phyloP scores from a whole-genome alignment of 1,284 basidiomycete species.

The Neonothopanus nambi region DNA sequence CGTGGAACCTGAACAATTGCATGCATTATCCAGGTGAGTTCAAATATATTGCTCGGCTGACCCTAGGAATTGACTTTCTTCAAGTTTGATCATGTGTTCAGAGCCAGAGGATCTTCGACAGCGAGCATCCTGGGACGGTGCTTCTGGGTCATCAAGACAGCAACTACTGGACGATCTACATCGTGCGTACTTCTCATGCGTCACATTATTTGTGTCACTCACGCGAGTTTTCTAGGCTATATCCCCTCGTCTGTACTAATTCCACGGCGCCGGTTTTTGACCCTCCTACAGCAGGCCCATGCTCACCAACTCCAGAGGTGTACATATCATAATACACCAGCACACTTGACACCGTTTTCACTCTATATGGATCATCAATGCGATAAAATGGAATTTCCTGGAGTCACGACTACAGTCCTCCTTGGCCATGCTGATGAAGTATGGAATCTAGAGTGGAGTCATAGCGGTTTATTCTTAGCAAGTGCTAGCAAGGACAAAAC shows the following conservation, averaged over 20 bases:
- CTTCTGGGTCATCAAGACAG: constrained; percentile 75
- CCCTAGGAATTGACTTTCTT: constrained; percentile 8
- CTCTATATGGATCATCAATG: constrained; percentile 87
- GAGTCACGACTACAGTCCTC: constrained; percentile 80
- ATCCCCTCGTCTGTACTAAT: constrained; percentile 93
- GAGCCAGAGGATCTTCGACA: constrained; percentile 82
- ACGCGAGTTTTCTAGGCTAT: constrained; percentile 52
- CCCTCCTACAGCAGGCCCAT: constrained; percentile 85
- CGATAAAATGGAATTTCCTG: constrained; percentile 81
- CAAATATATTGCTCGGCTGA: background rate
- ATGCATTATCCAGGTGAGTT: constrained; percentile 78
- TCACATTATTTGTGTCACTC: background rate
- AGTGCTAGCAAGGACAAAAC: constrained; percentile 86
- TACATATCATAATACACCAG: constrained; percentile 76
- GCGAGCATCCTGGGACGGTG: constrained; percentile 89
- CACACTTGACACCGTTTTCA: constrained; percentile 64
- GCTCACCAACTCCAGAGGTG: constrained; percentile 53
- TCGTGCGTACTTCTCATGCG: constrained; percentile 49
- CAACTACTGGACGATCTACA: constrained; percentile 81
- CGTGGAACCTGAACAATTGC: constrained; percentile 76
- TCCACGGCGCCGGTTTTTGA: constrained; percentile 83
- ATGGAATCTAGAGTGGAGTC: constrained; percentile 95
- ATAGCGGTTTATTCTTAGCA: constrained; percentile 83
- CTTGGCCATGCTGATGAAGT: constrained; percentile 91
- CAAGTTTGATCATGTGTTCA: constrained; percentile 87